Percentiles rank a stretch among this genome's conserved stretches.
These are phyloP conservation scores for Fusarium miscanthi DNA, from an alignment of 2,329 filamentous ascomycete species.

Conservation along the genomic window DNA sequence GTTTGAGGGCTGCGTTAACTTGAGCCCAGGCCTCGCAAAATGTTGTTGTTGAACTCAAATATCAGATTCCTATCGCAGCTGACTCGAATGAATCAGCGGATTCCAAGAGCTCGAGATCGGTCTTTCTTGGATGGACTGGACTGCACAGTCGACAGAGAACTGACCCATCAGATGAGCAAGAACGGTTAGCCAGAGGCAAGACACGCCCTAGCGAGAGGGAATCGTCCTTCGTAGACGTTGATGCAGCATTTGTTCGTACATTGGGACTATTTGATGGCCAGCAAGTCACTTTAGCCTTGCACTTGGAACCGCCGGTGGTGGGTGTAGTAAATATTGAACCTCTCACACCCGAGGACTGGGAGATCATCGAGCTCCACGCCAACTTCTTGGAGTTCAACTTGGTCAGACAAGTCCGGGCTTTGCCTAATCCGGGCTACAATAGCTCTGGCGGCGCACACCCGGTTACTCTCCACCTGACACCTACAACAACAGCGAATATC, in stretches of 20 bases:
- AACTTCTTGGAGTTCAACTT: slow-evolving; percentile 96
- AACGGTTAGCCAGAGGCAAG: fast-evolving
- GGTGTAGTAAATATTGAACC: slow-evolving; percentile 98
- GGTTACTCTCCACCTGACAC: slow-evolving; percentile 80
- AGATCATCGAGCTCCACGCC: slow-evolving; percentile 97
- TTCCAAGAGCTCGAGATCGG: neutral
- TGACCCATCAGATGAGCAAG: neutral
- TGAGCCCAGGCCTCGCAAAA: neutral
- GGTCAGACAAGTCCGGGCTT: slow-evolving; percentile 89
- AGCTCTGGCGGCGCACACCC: neutral
- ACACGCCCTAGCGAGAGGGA: neutral
- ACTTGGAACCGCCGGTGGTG: slow-evolving; percentile 88
- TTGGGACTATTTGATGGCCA: neutral
- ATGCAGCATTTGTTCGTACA: slow-evolving; percentile 75
- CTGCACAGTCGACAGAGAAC: neutral
- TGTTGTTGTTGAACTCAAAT: neutral
- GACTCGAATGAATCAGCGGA: too few species aligned
- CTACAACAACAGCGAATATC: slow-evolving; percentile 94
- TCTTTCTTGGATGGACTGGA: neutral
- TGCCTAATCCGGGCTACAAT: slow-evolving; percentile 77
- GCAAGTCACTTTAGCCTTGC: slow-evolving; percentile 71
- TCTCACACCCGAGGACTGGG: slow-evolving; percentile 94
- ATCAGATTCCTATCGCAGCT: fast-evolving
- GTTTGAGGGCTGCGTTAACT: neutral
- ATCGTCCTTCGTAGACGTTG: neutral